phyloP scores from a whole-genome alignment of 176 grass and related monocot species.

The Melocanna baccifera region DNA sequence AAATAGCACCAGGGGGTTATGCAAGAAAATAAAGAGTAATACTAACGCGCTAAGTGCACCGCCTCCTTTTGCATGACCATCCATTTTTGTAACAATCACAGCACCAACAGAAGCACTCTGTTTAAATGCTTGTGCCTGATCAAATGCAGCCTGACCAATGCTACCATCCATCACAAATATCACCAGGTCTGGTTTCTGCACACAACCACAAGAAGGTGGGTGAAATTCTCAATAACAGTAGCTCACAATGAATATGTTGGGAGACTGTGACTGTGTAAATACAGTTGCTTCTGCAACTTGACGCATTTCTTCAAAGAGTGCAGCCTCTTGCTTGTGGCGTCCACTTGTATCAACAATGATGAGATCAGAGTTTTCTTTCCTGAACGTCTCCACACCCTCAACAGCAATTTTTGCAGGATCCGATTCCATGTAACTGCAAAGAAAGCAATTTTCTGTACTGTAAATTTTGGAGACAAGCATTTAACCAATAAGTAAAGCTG shows the following conservation, averaged over 20 bases:
- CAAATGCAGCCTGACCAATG: slow-evolving; percentile 84
- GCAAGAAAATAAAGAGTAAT: slow-evolving; percentile 9
- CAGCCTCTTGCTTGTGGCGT: slow-evolving; percentile 73
- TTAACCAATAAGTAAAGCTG: neutral
- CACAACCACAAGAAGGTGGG: slow-evolving; percentile 26
- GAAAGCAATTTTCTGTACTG: neutral
- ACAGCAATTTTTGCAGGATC: slow-evolving; percentile 82
- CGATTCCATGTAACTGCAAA: slow-evolving; percentile 73
- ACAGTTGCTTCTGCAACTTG: slow-evolving; percentile 82
- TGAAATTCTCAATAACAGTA: neutral
- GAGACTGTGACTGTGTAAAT: neutral
- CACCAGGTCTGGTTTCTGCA: slow-evolving; percentile 78
- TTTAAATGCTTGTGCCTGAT: slow-evolving; percentile 84
- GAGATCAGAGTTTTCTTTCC: slow-evolving; percentile 71
- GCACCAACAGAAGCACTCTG: slow-evolving; percentile 81
- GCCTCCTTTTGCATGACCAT: slow-evolving; percentile 85
- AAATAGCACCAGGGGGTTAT: neutral
- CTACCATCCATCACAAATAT: slow-evolving; percentile 93
- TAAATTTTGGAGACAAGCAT: neutral
- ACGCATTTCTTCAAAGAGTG: slow-evolving; percentile 79
- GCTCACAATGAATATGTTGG: neutral
- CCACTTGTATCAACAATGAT: slow-evolving; percentile 83
- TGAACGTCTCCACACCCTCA: slow-evolving; percentile 78
- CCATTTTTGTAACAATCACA: slow-evolving; percentile 80
- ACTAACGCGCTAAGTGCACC: slow-evolving; percentile 93